phyloP scores from a whole-genome alignment of 371 early-diverging fungal species.

The Lichtheimia ornata region DNA sequence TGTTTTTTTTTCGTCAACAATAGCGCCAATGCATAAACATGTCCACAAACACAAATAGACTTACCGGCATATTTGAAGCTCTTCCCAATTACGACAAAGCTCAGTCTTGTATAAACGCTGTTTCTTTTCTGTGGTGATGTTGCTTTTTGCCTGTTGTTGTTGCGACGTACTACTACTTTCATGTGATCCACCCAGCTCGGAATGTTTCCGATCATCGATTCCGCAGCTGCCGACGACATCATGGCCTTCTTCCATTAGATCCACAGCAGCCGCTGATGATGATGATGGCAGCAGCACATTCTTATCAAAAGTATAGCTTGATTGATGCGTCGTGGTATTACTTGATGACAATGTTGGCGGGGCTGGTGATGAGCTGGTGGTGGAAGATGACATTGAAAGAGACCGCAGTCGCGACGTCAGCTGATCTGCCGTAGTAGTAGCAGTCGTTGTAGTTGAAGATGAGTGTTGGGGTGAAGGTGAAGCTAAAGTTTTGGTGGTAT shows the following conservation, averaged over 20 bases:
- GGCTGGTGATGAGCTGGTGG: too few species aligned
- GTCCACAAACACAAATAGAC: not conserved
- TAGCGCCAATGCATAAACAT: not conserved
- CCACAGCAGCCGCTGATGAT: not conserved
- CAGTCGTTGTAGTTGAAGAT: too few species aligned
- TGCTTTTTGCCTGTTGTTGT: not conserved
- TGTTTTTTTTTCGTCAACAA: not conserved
- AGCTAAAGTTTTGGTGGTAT: too few species aligned
- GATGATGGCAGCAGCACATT: not conserved
- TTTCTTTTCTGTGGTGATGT: constrained; percentile 14
- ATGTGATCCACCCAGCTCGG: constrained; percentile 12
- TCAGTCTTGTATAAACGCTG: constrained; percentile 27
- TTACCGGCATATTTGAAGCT: constrained; percentile 21
- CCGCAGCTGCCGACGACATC: not conserved
- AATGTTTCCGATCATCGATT: constrained; percentile 11
- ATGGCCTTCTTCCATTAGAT: not conserved
- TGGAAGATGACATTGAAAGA: not conserved
- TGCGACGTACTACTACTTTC: not conserved
- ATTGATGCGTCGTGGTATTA: too few species aligned
- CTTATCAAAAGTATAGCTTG: too few species aligned
- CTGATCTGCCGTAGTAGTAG: too few species aligned
- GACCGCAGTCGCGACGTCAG: constrained; percentile 1
- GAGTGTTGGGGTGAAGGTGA: too few species aligned
- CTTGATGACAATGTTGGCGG: too few species aligned
- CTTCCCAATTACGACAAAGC: constrained; percentile 27